phyloP scores from a whole-genome alignment of 108 stramenopile species.

The Pseudonitzschia delicatissima region DNA sequence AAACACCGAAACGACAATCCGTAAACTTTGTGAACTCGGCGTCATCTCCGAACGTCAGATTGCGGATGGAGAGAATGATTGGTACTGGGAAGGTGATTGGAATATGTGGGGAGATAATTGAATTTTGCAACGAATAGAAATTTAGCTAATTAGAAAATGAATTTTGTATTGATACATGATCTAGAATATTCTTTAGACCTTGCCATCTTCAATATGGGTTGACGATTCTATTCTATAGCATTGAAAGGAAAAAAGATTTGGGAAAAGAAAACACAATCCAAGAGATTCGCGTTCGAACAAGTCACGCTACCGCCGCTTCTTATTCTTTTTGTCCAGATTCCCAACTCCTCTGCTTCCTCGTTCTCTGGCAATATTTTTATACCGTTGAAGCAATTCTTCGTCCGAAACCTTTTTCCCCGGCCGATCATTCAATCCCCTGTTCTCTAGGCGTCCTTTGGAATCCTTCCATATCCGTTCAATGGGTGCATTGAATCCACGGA shows the following conservation, averaged over 20 bases:
- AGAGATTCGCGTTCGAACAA: too few species aligned
- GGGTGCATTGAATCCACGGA: constrained; percentile 56
- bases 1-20: constrained; percentile 29
- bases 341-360: constrained; percentile 13
- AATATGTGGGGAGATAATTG: neutral
- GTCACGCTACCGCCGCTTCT: constrained; percentile 7
- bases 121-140: neutral
- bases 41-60: constrained; percentile 14
- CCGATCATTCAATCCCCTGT: constrained; percentile 13
- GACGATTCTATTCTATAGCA: too few species aligned
- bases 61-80: constrained; percentile 5
- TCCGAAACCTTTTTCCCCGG: constrained; percentile 54
- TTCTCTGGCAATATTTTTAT: constrained; percentile 59
- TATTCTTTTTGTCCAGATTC: constrained; percentile 22
- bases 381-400: constrained; percentile 68
- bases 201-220: too few species aligned
- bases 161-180: neutral
- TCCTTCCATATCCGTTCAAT: constrained; percentile 56
- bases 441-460: constrained; percentile 24
- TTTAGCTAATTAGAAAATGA: neutral
- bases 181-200: too few species aligned
- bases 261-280: too few species aligned
- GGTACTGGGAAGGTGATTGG: constrained; percentile 18
- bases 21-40: constrained; percentile 24
- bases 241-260: too few species aligned